Evolutionary conservation across 2,329 filamentous ascomycete species (phyloP).

Genomic region (Colletotrichum orbiculare): DNA sequence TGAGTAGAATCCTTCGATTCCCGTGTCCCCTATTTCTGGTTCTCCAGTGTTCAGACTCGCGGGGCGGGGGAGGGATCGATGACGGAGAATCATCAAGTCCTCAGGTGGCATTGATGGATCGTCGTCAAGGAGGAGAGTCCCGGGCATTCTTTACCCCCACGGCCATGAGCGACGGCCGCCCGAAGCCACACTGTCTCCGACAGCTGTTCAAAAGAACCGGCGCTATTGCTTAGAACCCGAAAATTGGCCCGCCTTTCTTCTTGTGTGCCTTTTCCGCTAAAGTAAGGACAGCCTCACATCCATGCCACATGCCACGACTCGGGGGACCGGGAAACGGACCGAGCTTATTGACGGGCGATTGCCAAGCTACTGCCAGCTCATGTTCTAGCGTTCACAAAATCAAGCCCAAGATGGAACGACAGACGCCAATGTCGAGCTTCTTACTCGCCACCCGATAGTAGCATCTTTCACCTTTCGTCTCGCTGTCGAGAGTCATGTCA

Average conservation of each 20-base stretch:
- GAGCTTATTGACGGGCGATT: constrained; percentile 21
- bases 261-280: constrained; percentile 18
- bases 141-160: constrained; percentile 13
- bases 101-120: not conserved
- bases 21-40: constrained; percentile 5
- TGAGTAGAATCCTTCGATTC: constrained; percentile 19
- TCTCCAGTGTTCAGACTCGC: not conserved
- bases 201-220: constrained; percentile 16
- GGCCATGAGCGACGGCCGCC: constrained; percentile 16
- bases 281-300: constrained; percentile 14
- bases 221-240: constrained; percentile 12
- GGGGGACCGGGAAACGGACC: constrained; percentile 25
- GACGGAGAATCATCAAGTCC: not conserved
- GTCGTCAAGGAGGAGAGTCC: not conserved
- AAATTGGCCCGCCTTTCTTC: constrained; percentile 24
- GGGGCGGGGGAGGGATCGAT: constrained; percentile 1
- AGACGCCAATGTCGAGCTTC: constrained; percentile 9
- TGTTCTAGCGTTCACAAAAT: constrained; percentile 18
- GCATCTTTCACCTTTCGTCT: constrained; percentile 2
- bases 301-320: constrained; percentile 6
- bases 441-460: constrained; percentile 7
- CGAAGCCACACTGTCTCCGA: constrained; percentile 28
- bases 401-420: constrained; percentile 12
- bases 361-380: constrained; percentile 8
- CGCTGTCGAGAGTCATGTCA: constrained; percentile 4